phyloP scores from a whole-genome alignment of 1,139 yeast species.

The Saccharomyces hybrid region DNA sequence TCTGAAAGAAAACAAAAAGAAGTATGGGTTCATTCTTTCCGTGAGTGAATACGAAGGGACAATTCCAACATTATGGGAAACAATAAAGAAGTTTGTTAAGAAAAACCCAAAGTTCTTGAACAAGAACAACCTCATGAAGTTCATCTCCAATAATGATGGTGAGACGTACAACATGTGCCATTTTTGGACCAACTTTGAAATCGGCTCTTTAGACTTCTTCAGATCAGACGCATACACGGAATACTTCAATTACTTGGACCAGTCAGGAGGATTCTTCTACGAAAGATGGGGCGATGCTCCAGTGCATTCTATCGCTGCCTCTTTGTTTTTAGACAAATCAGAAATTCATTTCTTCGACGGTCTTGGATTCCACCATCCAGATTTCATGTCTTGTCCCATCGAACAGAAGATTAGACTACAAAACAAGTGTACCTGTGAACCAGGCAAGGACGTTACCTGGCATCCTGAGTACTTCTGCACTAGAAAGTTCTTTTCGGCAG shows the following conservation, averaged over 20 bases:
- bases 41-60: slow-evolving; percentile 79
- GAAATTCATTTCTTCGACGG: slow-evolving; percentile 75
- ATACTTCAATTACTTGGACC: slow-evolving; percentile 65
- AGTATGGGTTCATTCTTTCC: slow-evolving; percentile 73
- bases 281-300: slow-evolving; percentile 97
- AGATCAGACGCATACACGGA: slow-evolving; percentile 59
- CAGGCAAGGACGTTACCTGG: slow-evolving; percentile 34
- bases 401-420: slow-evolving; percentile 45
- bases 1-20: slow-evolving; percentile 67
- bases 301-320: slow-evolving; percentile 80
- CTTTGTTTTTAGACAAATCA: slow-evolving; percentile 58
- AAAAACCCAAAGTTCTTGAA: slow-evolving; percentile 59
- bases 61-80: slow-evolving; percentile 74
- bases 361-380: slow-evolving; percentile 75
- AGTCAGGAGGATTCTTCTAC: slow-evolving; percentile 80
- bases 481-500: slow-evolving; percentile 27
- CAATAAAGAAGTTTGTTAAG: slow-evolving; percentile 59
- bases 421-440: slow-evolving; percentile 62
- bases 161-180: slow-evolving; percentile 69
- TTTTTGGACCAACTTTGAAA: slow-evolving; percentile 85
- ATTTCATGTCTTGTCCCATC: slow-evolving; percentile 71
- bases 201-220: slow-evolving; percentile 70
- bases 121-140: slow-evolving; percentile 61
- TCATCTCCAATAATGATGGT: slow-evolving; percentile 65
- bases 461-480: slow-evolving; percentile 32